Evolutionary conservation across 2,329 filamentous ascomycete species (phyloP).

Genomic region (Atkinsonella texensis): DNA sequence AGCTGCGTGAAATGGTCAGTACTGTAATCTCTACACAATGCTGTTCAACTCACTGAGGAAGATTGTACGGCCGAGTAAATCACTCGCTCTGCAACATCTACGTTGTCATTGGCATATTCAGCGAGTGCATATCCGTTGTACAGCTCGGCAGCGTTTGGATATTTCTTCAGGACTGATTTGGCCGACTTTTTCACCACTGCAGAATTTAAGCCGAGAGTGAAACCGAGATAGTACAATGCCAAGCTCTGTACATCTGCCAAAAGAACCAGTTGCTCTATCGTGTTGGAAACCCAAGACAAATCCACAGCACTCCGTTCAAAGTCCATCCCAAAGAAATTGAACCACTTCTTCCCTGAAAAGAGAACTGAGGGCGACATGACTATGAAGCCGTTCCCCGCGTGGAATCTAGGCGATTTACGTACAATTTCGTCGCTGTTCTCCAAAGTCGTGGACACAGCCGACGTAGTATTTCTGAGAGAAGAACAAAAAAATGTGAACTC

Average conservation of each 20-base stretch:
- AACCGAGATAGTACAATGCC: conserved; percentile 57
- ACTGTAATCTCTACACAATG: background rate
- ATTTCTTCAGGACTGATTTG: conserved; percentile 59
- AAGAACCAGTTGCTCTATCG: conserved; percentile 47
- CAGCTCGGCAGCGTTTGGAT: conserved; percentile 49
- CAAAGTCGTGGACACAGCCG: background rate
- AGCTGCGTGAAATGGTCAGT: conserved; percentile 10
- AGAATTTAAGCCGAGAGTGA: conserved; percentile 43
- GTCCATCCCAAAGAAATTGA: conserved; percentile 24
- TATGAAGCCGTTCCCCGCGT: conserved; percentile 16
- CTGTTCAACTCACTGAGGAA: conserved; percentile 16
- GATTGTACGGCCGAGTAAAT: conserved; percentile 49
- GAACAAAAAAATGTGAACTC: conserved; percentile 14
- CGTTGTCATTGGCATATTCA: conserved; percentile 48
- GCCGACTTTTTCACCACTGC: conserved; percentile 53
- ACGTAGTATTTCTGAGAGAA: background rate
- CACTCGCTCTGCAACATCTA: conserved; percentile 48
- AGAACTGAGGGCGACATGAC: conserved; percentile 37
- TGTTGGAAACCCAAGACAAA: conserved; percentile 37
- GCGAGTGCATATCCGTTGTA: conserved; percentile 73
- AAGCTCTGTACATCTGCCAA: conserved; percentile 26
- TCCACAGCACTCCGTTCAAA: conserved; percentile 15
- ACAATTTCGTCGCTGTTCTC: conserved; percentile 8
- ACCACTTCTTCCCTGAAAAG: conserved; percentile 36
- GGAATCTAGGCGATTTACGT: conserved; percentile 18